Percentiles rank a stretch among this genome's conserved stretches.
These are phyloP conservation scores for Camptophora hylomeconis DNA, from an alignment of 2,329 filamentous ascomycete species.

Conservation along the genomic window DNA sequence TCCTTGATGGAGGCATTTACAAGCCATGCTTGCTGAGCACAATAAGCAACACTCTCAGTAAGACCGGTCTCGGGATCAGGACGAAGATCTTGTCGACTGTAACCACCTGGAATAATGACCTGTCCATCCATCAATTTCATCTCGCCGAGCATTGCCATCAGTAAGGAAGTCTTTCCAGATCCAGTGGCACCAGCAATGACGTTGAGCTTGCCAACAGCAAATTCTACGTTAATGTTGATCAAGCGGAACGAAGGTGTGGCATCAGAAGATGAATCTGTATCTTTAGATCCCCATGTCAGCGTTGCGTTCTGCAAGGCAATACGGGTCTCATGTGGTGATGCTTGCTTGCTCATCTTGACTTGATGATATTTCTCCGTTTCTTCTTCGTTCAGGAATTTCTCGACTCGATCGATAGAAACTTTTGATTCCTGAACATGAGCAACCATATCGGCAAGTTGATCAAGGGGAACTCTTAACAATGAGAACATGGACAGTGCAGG, in stretches of 20 bases:
- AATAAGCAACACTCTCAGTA: slow-evolving; percentile 87
- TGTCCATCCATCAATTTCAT: slow-evolving; percentile 76
- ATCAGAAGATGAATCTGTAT: slow-evolving; percentile 32
- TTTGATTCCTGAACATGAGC: slow-evolving; percentile 96
- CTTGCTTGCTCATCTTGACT: slow-evolving; percentile 55
- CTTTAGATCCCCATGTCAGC: slow-evolving; percentile 70
- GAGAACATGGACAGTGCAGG: slow-evolving; percentile 93
- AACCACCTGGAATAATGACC: slow-evolving; percentile 74
- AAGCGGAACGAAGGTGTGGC: slow-evolving; percentile 67
- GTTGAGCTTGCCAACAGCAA: slow-evolving; percentile 75
- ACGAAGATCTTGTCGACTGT: slow-evolving; percentile 71
- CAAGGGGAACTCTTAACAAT: slow-evolving; percentile 79
- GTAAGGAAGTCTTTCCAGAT: slow-evolving; percentile 84
- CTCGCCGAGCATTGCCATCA: slow-evolving; percentile 92
- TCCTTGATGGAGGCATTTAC: slow-evolving; percentile 92
- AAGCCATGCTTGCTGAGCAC: slow-evolving; percentile 92
- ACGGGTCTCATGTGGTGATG: slow-evolving; percentile 54
- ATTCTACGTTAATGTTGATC: slow-evolving; percentile 70
- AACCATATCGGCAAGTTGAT: slow-evolving; percentile 96
- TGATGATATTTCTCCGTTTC: slow-evolving; percentile 94
- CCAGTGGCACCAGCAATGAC: slow-evolving; percentile 88
- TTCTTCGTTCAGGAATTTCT: slow-evolving; percentile 83
- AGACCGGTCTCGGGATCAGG: slow-evolving; percentile 72
- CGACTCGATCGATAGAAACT: slow-evolving; percentile 91
- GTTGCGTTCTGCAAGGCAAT: slow-evolving; percentile 79